Evolutionary conservation across 257 asterid genomes (phyloP), one percentile per base, ranked within the genome.

Genomic region (Cruciata laevipes): DNA sequence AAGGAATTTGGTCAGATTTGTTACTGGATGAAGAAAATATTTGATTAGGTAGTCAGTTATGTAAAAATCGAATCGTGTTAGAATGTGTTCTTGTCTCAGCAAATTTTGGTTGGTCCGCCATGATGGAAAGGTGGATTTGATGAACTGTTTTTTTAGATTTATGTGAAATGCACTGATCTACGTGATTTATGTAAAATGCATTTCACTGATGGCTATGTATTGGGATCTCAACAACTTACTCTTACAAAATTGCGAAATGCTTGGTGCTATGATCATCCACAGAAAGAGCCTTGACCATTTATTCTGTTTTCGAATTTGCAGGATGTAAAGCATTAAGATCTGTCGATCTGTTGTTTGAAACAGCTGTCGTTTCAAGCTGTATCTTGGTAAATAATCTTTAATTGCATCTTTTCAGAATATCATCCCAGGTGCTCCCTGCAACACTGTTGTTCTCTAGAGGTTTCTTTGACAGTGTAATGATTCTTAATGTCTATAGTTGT

Each of bases 91-190:
- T 94, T 79, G 99, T 92, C 52, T 79, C 99, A 0, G 97, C 96
- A 71, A 94, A 94, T 78, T 94, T 94, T 80, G 97, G 99, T 61
- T 90, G 96, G 97, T 94, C 99, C 66, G 97, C 99, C 57, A n/a
- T n/a, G n/a, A n/a, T n/a, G n/a, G n/a, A n/a, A n/a, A n/a, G 98
- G 97, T 88, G 30, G 66, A 69, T 6, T 52, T 73, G 69, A 7
- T 40, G 0, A 14, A 8, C 68, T 55, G 49, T 25, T 0, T 30
- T 7, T 49, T 13, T n/a, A 24, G 21, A 14, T n/a, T 47, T 16
- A 61, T 62, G 42, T 40, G 62, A 65, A 32, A 30, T 68, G 73
- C 25, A 61, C 51, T 66, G 61, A 24, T 68, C 13, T 57, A 31
- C 52, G 96, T 60, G 96, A 86, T 77, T 44, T 83, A 27, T 83